Base-by-base conservation (phyloP, 2,329 filamentous ascomycete genomes). In the Fusarium sp. region DNA sequence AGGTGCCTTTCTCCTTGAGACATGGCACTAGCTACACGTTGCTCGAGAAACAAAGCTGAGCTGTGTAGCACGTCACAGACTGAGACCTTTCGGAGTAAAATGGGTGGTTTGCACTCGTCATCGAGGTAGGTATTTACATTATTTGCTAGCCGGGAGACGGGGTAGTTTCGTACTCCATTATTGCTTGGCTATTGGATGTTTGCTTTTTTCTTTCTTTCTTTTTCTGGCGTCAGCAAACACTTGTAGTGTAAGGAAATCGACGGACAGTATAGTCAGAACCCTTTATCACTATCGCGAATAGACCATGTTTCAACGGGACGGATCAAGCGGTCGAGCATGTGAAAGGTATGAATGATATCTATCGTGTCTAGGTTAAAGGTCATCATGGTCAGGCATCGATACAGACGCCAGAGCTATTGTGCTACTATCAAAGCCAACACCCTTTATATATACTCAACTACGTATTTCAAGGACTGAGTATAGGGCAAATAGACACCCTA, bases 41-140 rank as follows among this genome's bases (percentile, higher is more conserved):
- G 61, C 61, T 64, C 32, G 61, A 65, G 61, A 36, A 65, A 64
- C 61, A 45, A 23, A 6, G n/a, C 7, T 8, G 46, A 6, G n/a
- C 7, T 8, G 46, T 37, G 38, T 48, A 57, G 53, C 61, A 64
- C 61, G 47, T 61, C 61, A 61, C 55, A 61, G 56, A 33, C 58
- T 45, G 15, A 27, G 29, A 29, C 31, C 41, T 23, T 32, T 25
- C 36, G 23, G 33, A 33, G 29, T 37, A 38, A 23, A 17, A 33
- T 37, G 36, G 49, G 48, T 49, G 19, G 9, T 42, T 63, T 63
- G 61, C 44, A 61, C 61, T 62, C 47, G 61, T 64, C 61, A 64
- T 64, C 45, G 42, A 55, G 31, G 25, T n/a, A 55, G 31, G 25
- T n/a, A 45, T 41, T 35, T 19, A 41, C n/a, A 17, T 61, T 58